Percentiles rank a stretch among this genome's conserved stretches.
Conservation (phyloP, 2,329 filamentous ascomycete genomes). For the Ophiosphaerella narmari region DNA sequence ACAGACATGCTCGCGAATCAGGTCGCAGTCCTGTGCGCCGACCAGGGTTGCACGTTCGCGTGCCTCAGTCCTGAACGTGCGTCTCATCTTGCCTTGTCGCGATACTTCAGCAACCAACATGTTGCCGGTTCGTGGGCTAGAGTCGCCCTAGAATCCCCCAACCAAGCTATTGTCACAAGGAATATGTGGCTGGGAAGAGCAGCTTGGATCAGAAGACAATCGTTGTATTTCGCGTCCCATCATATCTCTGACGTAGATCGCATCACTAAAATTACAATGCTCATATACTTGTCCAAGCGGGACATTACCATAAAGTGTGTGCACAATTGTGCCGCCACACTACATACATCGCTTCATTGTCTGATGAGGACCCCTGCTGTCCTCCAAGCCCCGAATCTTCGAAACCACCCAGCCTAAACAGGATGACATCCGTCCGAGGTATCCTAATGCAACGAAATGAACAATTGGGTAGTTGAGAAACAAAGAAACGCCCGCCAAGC, state of each 20-base stretch:
- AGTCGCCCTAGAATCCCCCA: too few species aligned
- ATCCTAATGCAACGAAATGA: constrained; percentile 5
- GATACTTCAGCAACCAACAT: too few species aligned
- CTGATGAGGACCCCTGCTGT: not conserved
- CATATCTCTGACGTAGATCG: constrained; percentile 8
- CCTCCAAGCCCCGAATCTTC: constrained; percentile 1
- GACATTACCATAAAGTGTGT: constrained; percentile 17
- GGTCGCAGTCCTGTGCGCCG: constrained; percentile 4
- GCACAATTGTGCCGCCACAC: constrained; percentile 11
- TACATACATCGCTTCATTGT: constrained; percentile 6
- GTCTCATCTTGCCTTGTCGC: constrained; percentile 3
- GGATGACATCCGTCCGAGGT: not conserved
- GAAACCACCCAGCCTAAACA: not conserved
- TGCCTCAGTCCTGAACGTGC: constrained; percentile 2
- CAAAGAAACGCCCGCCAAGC: constrained; percentile 41
- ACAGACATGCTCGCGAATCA: constrained; percentile 17
- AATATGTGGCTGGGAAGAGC: not conserved
- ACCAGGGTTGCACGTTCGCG: constrained; percentile 11
- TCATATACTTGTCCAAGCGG: constrained; percentile 18
- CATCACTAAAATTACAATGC: constrained; percentile 30
- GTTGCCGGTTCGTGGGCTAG: too few species aligned
- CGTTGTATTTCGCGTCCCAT: constrained; percentile 19
- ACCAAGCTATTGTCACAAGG: too few species aligned
- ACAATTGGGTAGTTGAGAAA: constrained; percentile 17
- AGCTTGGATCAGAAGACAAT: constrained; percentile 19